Percentiles rank a stretch among this genome's conserved stretches.
Conservation (phyloP, 2,329 filamentous ascomycete species). For the Aspergillus candidus region DNA sequence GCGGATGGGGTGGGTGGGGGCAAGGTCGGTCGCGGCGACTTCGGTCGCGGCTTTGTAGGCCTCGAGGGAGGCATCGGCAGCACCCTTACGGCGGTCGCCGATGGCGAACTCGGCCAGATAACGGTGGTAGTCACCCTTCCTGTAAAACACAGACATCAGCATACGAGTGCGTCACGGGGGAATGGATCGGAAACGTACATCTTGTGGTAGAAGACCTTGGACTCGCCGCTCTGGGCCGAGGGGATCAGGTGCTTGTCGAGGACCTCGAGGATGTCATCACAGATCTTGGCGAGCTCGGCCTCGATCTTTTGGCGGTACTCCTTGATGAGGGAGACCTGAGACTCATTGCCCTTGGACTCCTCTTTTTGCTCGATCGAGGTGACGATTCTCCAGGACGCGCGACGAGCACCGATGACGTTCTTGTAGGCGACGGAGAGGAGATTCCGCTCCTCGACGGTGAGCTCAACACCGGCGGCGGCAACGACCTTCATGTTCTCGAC, state of each 20-base stretch:
- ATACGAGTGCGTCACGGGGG: conserved; percentile 12
- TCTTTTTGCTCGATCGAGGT: conserved; percentile 99
- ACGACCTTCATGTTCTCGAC: conserved; percentile 99
- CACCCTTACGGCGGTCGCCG: conserved; percentile 90
- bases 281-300: conserved; percentile 92
- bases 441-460: conserved; percentile 93
- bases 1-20: conserved; percentile 87
- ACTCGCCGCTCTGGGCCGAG: conserved; percentile 90
- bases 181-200: conserved; percentile 57
- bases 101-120: conserved; percentile 96
- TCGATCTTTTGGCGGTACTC: conserved; percentile 99
- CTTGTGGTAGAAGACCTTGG: conserved; percentile 99
- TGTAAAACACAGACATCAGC: conserved; percentile 35
- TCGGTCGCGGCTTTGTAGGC: conserved; percentile 94
- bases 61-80: conserved; percentile 89
- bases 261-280: conserved; percentile 92
- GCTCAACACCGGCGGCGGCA: conserved; percentile 75
- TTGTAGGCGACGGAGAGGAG: conserved; percentile 97
- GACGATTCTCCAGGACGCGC: conserved; percentile 97
- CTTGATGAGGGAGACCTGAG: conserved; percentile 86
- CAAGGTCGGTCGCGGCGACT: conserved; percentile 80
- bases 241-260: conserved; percentile 91
- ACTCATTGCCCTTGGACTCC: conserved; percentile 95
- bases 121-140: conserved; percentile 99
- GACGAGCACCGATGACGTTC: conserved; percentile 95